Evolutionary conservation across 768 basidiomycete genomes (phyloP).

Genomic region (Inosperma sp.): DNA sequence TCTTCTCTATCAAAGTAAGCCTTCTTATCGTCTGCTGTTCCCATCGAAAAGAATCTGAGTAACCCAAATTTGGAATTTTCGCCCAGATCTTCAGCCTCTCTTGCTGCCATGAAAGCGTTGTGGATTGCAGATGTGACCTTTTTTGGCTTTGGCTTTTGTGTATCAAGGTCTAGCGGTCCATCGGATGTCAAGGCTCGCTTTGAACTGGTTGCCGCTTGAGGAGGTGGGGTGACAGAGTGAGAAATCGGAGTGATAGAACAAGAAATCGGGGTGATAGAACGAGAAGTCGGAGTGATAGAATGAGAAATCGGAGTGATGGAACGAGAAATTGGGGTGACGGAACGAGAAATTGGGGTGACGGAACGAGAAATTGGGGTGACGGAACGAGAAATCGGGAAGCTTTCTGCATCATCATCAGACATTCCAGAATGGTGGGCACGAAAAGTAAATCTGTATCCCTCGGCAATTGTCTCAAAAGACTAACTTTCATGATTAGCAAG

Average conservation of each 20-base stretch:
- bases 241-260: not conserved
- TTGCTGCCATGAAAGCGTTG: not conserved
- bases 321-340: not conserved
- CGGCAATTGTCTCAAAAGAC: not conserved
- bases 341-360: not conserved
- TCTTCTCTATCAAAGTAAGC: constrained; percentile 2
- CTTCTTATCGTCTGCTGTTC: not conserved
- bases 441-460: not conserved
- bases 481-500: not conserved
- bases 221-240: not conserved
- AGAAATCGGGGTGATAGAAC: too few relatives aligned
- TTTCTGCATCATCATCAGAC: not conserved
- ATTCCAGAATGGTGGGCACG: not conserved
- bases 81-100: not conserved
- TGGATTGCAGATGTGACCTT: not conserved
- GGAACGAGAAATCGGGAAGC: not conserved
- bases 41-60: not conserved
- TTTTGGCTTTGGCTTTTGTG: not conserved
- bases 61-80: not conserved
- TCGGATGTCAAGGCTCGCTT: not conserved
- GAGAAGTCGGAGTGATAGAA: too few relatives aligned
- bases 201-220: not conserved
- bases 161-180: not conserved
- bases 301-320: not conserved
- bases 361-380: not conserved